A percentile compares a stretch with the other conserved stretches of the same genome.
These are phyloP conservation scores for Arabidopsis hybrid DNA, from an alignment of 441 rosid genomes.

Conservation along the genomic window DNA sequence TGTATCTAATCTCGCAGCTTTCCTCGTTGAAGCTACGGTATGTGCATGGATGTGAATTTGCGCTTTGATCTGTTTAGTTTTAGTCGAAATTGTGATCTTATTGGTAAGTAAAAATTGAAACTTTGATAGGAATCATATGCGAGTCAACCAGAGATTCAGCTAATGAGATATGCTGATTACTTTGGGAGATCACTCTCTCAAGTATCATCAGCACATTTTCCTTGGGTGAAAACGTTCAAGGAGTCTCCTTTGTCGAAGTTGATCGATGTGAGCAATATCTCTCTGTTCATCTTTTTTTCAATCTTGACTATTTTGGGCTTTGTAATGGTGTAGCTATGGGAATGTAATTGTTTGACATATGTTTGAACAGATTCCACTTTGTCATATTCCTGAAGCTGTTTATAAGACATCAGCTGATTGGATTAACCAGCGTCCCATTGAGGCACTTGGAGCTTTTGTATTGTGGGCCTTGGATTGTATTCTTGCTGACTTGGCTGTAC, in stretches of 20 bases:
- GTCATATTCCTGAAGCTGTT: slow-evolving; percentile 68
- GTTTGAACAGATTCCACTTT: slow-evolving; percentile 64
- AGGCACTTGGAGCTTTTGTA: slow-evolving; percentile 76
- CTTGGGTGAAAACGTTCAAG: slow-evolving; percentile 83
- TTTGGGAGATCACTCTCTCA: slow-evolving; percentile 80
- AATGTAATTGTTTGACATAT: not conserved
- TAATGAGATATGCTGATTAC: slow-evolving; percentile 87
- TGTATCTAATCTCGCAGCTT: slow-evolving; percentile 63
- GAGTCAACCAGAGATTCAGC: slow-evolving; percentile 77
- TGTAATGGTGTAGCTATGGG: not conserved
- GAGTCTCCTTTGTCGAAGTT: slow-evolving; percentile 73
- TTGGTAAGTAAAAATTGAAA: not conserved
- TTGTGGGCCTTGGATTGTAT: slow-evolving; percentile 78
- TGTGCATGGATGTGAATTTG: slow-evolving; percentile 30
- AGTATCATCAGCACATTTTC: slow-evolving; percentile 75
- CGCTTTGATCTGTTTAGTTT: slow-evolving; percentile 14
- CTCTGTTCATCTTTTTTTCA: not conserved
- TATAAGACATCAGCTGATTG: slow-evolving; percentile 77
- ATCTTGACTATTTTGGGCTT: not conserved
- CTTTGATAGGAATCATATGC: slow-evolving; percentile 61
- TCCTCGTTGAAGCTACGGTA: slow-evolving; percentile 70
- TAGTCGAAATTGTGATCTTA: slow-evolving; percentile 17
- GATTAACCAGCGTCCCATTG: slow-evolving; percentile 73
- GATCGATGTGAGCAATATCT: slow-evolving; percentile 53
- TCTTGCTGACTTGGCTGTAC: slow-evolving; percentile 67